phyloP scores from a whole-genome alignment of 2,329 filamentous ascomycete genomes.

The Penicillium sp. region DNA sequence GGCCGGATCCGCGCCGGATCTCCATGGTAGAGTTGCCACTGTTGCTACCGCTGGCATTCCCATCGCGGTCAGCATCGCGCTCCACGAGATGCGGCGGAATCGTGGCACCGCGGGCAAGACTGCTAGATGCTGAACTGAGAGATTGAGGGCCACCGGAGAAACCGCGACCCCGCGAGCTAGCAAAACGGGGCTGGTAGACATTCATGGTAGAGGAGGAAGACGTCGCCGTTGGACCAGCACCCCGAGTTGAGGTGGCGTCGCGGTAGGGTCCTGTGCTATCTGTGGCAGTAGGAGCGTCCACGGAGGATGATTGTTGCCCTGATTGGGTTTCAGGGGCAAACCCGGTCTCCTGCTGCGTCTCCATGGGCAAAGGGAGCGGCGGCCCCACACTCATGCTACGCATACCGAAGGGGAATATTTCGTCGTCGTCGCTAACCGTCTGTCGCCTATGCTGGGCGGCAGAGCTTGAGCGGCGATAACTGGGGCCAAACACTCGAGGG shows the following conservation, averaged over 20 bases:
- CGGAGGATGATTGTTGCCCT: conserved; percentile 13
- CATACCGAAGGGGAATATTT: conserved; percentile 44
- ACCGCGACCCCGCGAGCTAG: conserved; percentile 35
- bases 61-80: conserved; percentile 37
- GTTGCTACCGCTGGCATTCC: conserved; percentile 38
- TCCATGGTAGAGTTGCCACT: conserved; percentile 36
- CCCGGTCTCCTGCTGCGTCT: conserved; percentile 33
- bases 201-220: conserved; percentile 31
- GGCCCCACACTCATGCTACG: conserved; percentile 45
- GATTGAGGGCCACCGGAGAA: conserved; percentile 36
- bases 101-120: conserved; percentile 33
- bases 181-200: conserved; percentile 37
- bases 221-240: conserved; percentile 24
- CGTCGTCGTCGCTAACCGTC: conserved; percentile 40
- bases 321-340: conserved; percentile 20
- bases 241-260: not conserved
- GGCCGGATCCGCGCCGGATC: conserved; percentile 32
- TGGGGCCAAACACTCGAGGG: conserved; percentile 38
- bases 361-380: conserved; percentile 32
- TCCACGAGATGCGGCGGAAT: conserved; percentile 32
- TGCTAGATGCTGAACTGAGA: conserved; percentile 39
- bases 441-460: conserved; percentile 37
- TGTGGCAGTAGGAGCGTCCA: conserved; percentile 18
- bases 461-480: conserved; percentile 44
- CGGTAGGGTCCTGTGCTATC: not conserved